Percentiles rank a stretch among this genome's conserved stretches.
phyloP scores from a whole-genome alignment of 2,329 filamentous ascomycete genomes.

The Colletotrichum cereale region DNA sequence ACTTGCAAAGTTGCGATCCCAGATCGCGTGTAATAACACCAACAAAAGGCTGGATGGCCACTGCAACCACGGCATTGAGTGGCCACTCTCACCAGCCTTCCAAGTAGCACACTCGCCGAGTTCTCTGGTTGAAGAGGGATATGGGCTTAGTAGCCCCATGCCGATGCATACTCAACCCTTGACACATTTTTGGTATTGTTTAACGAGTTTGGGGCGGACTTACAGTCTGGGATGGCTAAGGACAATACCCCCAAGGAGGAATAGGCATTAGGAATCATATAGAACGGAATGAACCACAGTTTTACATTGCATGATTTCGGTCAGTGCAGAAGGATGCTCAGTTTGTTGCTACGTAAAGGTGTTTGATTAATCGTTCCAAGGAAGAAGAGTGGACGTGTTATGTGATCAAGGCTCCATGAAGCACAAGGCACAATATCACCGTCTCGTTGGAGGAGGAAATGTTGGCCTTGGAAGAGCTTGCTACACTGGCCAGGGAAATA shows the following conservation, averaged over 20 bases:
- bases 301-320: neutral
- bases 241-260: conserved; percentile 17
- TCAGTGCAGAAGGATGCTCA: neutral
- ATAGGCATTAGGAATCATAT: conserved; percentile 1
- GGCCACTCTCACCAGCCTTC: neutral
- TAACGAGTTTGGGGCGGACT: conserved; percentile 18
- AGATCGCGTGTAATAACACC: conserved; percentile 34
- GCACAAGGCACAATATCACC: neutral
- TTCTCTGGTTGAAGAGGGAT: neutral
- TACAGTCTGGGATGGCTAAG: neutral
- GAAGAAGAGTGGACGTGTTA: conserved; percentile 1
- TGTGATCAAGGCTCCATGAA: neutral
- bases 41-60: neutral
- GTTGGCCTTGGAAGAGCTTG: neutral
- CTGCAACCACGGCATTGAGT: neutral
- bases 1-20: conserved; percentile 33
- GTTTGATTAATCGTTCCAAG: conserved; percentile 15
- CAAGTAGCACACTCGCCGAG: neutral
- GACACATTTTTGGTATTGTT: neutral
- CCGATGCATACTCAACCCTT: neutral
- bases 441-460: neutral
- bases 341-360: conserved; percentile 2
- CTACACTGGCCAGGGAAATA: conserved; percentile 10
- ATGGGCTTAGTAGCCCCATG: conserved; percentile 32
- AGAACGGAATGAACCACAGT: conserved; percentile 8